Conservation (phyloP, 2,329 filamentous ascomycete genomes). For the Ascochyta lentis region DNA sequence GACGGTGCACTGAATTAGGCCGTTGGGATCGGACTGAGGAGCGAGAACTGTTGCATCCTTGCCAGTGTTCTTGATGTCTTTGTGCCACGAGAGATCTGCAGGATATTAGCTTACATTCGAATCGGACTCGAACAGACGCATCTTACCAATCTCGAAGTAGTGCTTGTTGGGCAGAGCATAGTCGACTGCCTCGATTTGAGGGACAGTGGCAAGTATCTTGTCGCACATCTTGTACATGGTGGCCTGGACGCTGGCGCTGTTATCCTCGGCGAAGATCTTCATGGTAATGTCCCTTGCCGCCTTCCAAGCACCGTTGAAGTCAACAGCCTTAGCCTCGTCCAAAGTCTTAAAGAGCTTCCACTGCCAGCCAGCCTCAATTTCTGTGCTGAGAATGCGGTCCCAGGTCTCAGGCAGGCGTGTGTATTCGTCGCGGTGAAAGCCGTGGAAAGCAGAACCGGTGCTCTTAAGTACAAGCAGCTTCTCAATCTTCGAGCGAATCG, state of each 20-base stretch:
- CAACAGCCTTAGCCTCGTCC: constrained; percentile 69
- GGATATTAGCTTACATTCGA: constrained; percentile 22
- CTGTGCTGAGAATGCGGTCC: constrained; percentile 95
- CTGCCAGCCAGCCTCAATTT: constrained; percentile 85
- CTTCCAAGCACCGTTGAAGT: constrained; percentile 81
- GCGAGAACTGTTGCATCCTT: constrained; percentile 95
- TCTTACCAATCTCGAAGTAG: constrained; percentile 92
- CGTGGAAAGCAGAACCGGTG: constrained; percentile 94
- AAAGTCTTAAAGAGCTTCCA: constrained; percentile 77
- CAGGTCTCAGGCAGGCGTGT: constrained; percentile 89
- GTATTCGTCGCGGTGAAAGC: constrained; percentile 91
- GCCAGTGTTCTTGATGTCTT: constrained; percentile 92
- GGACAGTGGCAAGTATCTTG: constrained; percentile 77
- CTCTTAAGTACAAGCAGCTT: constrained; percentile 92
- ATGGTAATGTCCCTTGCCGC: constrained; percentile 85
- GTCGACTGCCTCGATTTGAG: constrained; percentile 73
- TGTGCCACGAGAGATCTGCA: constrained; percentile 93
- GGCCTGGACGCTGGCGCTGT: constrained; percentile 90
- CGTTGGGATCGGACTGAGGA: constrained; percentile 91
- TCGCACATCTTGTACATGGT: constrained; percentile 99
- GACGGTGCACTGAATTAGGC: constrained; percentile 93
- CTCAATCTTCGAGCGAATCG: constrained; percentile 77
- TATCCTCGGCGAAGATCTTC: constrained; percentile 86
- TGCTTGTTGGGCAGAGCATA: constrained; percentile 97
- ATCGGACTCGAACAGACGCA: not conserved